Evolutionary conservation across 352 stramenopile species (phyloP), one percentile per base, ranked within the genome.

Genomic region (Phytophthora parvispora): DNA sequence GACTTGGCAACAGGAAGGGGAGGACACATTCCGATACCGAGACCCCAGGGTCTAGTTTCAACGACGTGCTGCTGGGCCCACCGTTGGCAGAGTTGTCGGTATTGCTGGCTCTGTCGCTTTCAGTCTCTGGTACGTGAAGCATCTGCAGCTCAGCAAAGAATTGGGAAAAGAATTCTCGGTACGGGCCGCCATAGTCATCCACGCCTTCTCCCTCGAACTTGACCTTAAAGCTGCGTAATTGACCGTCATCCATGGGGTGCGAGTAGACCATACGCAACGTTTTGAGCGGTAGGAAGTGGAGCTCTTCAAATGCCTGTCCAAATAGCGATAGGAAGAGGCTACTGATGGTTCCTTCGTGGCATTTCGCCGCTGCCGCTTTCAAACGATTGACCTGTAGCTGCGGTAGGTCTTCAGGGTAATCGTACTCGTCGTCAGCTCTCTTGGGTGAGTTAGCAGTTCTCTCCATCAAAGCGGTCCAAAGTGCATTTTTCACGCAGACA

Each of bases 121-220:
- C 29, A 25, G 5, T n/a, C 63, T 67, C 50, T 20, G 60, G 60
- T 27, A 65, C 70, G 1, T 69, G 50, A 9, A 91, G 53, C 72
- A 87, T 86, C 51, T 92, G 80, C 9, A 92, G 55, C 36, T 90
- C 84, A 10, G 80, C 77, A 25, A 93, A 95, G 36, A 96, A 89
- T 60, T 98, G 91, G 0, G 89, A 91, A 45, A 98, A 98, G 56
- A 98, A 96, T 62, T 98, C 95, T 28, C 95, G 86, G 70, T 98
- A 99, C 12, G 95, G 93, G 0, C 96, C 96, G 3, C 96, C 96
- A 49, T 98, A 98, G 76, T 99, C 96, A 67, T 98, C 93, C 1
- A 97, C 94, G 7, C 94, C 95, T 75, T 98, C 95, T 22, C 95
- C 96, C 67, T 97, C 92, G 53, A 98, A 98, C 65, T 98, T 97